These are phyloP conservation scores for Aspergillus pseudoterreus DNA, from an alignment of 2,329 filamentous ascomycete genomes.

Conservation along the genomic window DNA sequence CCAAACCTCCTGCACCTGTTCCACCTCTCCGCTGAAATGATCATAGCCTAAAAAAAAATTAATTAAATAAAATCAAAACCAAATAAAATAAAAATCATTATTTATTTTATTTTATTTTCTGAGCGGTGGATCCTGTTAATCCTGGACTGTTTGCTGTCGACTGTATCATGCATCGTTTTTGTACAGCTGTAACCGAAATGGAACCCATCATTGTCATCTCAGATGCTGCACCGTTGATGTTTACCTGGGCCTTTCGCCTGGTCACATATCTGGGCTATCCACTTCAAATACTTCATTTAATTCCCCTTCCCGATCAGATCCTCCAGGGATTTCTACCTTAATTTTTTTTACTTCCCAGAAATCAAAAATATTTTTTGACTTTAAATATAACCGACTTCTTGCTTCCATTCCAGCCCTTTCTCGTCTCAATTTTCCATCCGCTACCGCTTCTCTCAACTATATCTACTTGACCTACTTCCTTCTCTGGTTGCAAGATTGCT, in stretches of 20 bases:
- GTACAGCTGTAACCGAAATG: slow-evolving; percentile 37
- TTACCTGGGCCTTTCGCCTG: slow-evolving; percentile 23
- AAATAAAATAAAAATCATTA: slow-evolving; percentile 5
- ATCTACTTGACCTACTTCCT: slow-evolving; percentile 8
- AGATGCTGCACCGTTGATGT: slow-evolving; percentile 30
- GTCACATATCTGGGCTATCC: slow-evolving; percentile 34
- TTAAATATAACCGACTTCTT: slow-evolving; percentile 7
- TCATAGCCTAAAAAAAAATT: slow-evolving; percentile 14
- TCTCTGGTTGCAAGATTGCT: background rate
- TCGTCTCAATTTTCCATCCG: slow-evolving; percentile 8
- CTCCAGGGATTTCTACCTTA: slow-evolving; percentile 12
- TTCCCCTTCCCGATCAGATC: slow-evolving; percentile 25
- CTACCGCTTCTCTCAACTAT: slow-evolving; percentile 8
- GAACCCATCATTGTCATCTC: slow-evolving; percentile 15
- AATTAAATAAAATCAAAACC: background rate
- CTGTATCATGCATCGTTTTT: slow-evolving; percentile 29
- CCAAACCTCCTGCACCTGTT: slow-evolving; percentile 13
- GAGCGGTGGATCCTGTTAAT: slow-evolving; percentile 25
- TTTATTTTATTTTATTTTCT: slow-evolving; percentile 1
- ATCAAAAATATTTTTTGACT: background rate
- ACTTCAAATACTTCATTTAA: slow-evolving; percentile 27
- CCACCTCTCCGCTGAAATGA: slow-evolving; percentile 16
- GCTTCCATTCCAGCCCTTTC: slow-evolving; percentile 9
- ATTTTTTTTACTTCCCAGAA: background rate
- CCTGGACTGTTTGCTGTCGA: slow-evolving; percentile 34